Conservation (phyloP, 108 stramenopile genomes). For the Discostella stelligeroides region DNA sequence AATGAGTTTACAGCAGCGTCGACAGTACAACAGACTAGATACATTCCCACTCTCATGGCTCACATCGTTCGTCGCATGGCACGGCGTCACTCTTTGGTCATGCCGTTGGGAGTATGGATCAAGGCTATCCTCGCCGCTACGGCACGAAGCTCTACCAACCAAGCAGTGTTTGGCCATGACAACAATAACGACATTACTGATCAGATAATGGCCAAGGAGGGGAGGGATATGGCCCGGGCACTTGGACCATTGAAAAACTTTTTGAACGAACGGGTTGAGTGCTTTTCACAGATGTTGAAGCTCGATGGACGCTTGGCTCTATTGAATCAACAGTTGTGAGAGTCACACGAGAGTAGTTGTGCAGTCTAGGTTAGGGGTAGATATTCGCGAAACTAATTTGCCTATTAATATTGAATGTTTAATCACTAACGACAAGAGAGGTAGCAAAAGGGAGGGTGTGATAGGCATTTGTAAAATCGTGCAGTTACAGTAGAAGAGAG, state of each 20-base stretch:
- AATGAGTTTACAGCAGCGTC: constrained; percentile 12
- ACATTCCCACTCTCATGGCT: constrained; percentile 45
- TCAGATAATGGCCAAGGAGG: constrained; percentile 35
- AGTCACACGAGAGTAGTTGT: too few species aligned
- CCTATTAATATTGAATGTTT: too few species aligned
- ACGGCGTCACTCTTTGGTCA: constrained; percentile 39
- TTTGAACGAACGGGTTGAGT: constrained; percentile 51
- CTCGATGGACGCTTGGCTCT: constrained; percentile 51
- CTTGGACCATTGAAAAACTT: constrained; percentile 50
- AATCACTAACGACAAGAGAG: too few species aligned
- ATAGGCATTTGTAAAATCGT: too few species aligned
- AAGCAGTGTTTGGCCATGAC: constrained; percentile 5
- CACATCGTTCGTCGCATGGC: constrained; percentile 52
- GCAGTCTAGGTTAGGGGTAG: too few species aligned
- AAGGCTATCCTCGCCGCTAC: constrained; percentile 46
- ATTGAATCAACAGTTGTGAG: constrained; percentile 48
- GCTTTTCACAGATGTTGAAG: constrained; percentile 47
- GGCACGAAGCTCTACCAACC: constrained; percentile 24
- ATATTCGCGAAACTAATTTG: too few species aligned
- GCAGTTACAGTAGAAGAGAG: too few species aligned
- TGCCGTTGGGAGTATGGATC: constrained; percentile 45
- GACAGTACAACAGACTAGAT: constrained; percentile 1
- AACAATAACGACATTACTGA: constrained; percentile 8
- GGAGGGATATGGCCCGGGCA: constrained; percentile 41
- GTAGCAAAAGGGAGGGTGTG: too few species aligned